These are phyloP conservation scores for Fusarium sp. DNA, from an alignment of 2,329 filamentous ascomycete species.

Conservation along the genomic window DNA sequence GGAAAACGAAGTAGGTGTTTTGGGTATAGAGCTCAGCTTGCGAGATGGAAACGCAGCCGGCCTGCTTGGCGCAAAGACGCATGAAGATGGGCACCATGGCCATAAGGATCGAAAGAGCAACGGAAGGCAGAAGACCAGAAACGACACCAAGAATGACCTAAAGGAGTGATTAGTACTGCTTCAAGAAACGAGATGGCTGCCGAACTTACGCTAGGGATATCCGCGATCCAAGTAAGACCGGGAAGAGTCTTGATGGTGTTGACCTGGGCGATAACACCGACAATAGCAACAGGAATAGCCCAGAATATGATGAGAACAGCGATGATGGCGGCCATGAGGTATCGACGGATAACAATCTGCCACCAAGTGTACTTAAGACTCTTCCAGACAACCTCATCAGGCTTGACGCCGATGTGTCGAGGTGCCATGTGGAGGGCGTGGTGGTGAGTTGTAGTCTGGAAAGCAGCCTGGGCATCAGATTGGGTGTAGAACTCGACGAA, in stretches of 20 bases:
- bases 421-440: slow-evolving; percentile 86
- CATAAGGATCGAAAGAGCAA: slow-evolving; percentile 85
- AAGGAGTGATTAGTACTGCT: slow-evolving; percentile 4
- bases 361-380: slow-evolving; percentile 79
- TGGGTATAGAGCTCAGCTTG: slow-evolving; percentile 90
- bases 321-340: slow-evolving; percentile 74
- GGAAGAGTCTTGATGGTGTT: slow-evolving; percentile 73
- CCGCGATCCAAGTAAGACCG: slow-evolving; percentile 79
- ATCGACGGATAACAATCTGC: slow-evolving; percentile 78
- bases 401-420: slow-evolving; percentile 83
- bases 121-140: slow-evolving; percentile 82
- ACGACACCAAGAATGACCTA: slow-evolving; percentile 78
- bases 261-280: slow-evolving; percentile 89
- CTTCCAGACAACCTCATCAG: slow-evolving; percentile 86
- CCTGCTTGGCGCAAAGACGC: slow-evolving; percentile 77
- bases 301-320: slow-evolving; percentile 86
- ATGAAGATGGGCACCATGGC: slow-evolving; percentile 77
- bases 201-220: slow-evolving; percentile 67
- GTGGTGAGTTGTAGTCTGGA: slow-evolving; percentile 84
- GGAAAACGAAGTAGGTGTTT: slow-evolving; percentile 91
- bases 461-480: slow-evolving; percentile 85
- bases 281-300: slow-evolving; percentile 78
- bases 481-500: slow-evolving; percentile 93
- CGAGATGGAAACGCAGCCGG: slow-evolving; percentile 82
- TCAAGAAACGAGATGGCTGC: not conserved